Evolutionary conservation across 2,329 filamentous ascomycete genomes (phyloP), one percentile per base, ranked within the genome.

Genomic region (Aureobasidium sp.): DNA sequence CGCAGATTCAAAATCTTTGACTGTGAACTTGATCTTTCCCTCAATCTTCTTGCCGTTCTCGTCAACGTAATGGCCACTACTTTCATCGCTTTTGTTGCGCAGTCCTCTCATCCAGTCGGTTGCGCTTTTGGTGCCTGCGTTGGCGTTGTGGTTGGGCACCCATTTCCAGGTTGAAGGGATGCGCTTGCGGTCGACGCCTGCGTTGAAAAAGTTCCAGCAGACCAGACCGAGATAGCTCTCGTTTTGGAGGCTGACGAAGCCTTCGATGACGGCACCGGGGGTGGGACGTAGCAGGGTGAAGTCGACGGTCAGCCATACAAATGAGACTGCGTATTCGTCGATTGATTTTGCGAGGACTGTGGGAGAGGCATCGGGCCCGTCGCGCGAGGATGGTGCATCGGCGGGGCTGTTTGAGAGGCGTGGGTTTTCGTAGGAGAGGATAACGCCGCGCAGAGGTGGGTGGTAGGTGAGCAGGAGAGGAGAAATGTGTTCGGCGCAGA

Each of bases 201-300:
- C 90, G 67, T 94, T 96, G 80, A 97, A 97, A 66, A 91, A 85
- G 73, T 93, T 93, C 76, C 91, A 92, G 73, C 91, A 94, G 11
- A 95, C 85, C 3, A 97, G 83, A 25, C 93, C 92, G 7, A 99
- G 81, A 70, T 97, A 91, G 7, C 90, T 91, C 67, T 94, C 90
- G 52, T 88, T 93, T 71, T 96, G 90, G 34, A 97, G 79, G 69
- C 93, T 94, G 61, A 97, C 83, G 67, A 82, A 86, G 11, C 91
- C 94, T 66, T 92, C 87, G 70, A 97, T 82, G 74, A 83, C 85
- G 9, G 86, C 84, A 39, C 90, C 89, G 49, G 84, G 83, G 59
- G 81, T 79, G 0, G 94, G 93, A 36, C 88, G 83, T 72, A 96
- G 95, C 21, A 97, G 77, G 48, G 95, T 80, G 65, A 96, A 88